Conservation (phyloP, 108 stramenopile species). For the Bacterosira constricta region DNA sequence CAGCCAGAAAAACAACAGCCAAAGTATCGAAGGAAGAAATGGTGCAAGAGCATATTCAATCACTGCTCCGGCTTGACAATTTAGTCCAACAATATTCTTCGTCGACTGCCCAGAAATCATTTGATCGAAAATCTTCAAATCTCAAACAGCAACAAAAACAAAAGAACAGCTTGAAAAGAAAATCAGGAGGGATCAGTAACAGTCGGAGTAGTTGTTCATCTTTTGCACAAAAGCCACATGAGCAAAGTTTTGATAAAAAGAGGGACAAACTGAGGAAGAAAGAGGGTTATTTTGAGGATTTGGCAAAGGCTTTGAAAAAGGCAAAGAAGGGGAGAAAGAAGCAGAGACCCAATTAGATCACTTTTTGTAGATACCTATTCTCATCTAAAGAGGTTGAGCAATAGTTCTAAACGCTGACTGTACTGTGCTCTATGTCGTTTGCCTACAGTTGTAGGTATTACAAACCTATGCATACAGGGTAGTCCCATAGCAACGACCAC, state of each 20-base stretch:
- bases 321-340: conserved; percentile 1
- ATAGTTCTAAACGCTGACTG: too few relatives aligned
- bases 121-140: conserved; percentile 10
- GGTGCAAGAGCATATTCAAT: conserved; percentile 19
- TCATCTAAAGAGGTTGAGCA: too few relatives aligned
- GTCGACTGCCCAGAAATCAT: conserved; percentile 10
- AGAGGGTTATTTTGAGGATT: conserved; percentile 21
- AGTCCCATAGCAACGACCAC: too few relatives aligned
- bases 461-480: too few relatives aligned
- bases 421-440: too few relatives aligned
- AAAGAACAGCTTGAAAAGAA: background rate
- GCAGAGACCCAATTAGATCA: background rate
- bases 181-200: conserved; percentile 2
- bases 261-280: conserved; percentile 17
- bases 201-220: conserved; percentile 24
- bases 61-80: conserved; percentile 23
- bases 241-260: conserved; percentile 17
- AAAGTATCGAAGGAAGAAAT: conserved; percentile 11
- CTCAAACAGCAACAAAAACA: conserved; percentile 1
- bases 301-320: conserved; percentile 27
- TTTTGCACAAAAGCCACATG: conserved; percentile 3
- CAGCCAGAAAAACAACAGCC: background rate
- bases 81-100: conserved; percentile 17
- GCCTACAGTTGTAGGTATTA: too few relatives aligned
- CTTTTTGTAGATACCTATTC: too few relatives aligned